Evolutionary conservation across 129 eudicot genomes (phyloP), one percentile per base, ranked within the genome.

Genomic region (Pittosporum tobira): DNA sequence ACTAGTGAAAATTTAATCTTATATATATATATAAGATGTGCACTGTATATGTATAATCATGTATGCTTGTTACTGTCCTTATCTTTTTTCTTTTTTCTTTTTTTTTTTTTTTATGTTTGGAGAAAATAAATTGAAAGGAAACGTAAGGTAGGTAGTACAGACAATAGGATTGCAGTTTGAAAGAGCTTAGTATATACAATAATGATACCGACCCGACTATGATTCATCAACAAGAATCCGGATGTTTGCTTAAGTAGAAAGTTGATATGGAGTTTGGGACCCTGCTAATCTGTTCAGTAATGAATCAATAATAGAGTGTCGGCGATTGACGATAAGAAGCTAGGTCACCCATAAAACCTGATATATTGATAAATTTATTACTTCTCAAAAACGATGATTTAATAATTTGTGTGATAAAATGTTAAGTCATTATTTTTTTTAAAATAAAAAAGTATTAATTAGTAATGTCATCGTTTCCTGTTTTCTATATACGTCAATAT

Each of bases 231-330:
- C 66, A 76, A 73, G 73, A 82, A 65, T 74, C 53, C 73, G 64
- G 71, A 65, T 60, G 42, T 55, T 73, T 73, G 79, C 81, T 66
- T 62, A 73, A 73, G 68, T 59, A 81, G 71, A 85, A 85, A 75
- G 81, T 72, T 70, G 78, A 79, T 62, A 47, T 24, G 22, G 30
- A 60, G 40, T 54, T 68, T 64, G 54, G 73, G 57, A 24, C 68
- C 61, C n/a, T 52, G 48, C 47, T 56, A 18, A 20, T 30, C 23
- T 61, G 25, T 64, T 27, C 42, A 38, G 6, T 9, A 10, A 65
- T 49, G 4, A 14, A 1, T 48, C 74, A 75, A 78, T 82, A 68
- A 72, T 75, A 71, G 70, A 67, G 52, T 58, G 78, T 68, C 75
- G 82, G 77, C 72, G 49, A 54, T 28, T 51, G 74, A 63, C 52